Percentiles rank a stretch among this genome's conserved stretches.
Evolutionary conservation across 1,284 basidiomycete species (phyloP).

Genomic region (Tylopilus sp.): DNA sequence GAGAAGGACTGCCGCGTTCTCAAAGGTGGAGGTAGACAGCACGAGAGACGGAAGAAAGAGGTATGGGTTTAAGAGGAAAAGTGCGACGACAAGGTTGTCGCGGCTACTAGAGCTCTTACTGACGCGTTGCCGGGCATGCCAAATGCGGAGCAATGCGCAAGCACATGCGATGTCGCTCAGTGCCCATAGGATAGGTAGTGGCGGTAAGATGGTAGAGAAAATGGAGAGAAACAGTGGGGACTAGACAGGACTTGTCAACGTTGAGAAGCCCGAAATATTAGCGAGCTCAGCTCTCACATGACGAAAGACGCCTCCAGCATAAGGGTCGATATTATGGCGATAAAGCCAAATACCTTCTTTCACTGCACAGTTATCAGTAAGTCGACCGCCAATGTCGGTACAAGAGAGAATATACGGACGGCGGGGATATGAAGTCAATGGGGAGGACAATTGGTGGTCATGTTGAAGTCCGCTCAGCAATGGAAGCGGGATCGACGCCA

Average conservation of each 20-base stretch:
- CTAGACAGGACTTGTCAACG: conserved; percentile 52
- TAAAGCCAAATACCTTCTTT: conserved; percentile 91
- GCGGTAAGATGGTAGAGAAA: conserved; percentile 76
- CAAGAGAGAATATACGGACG: conserved; percentile 48
- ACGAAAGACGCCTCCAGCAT: conserved; percentile 84
- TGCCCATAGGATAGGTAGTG: conserved; percentile 82
- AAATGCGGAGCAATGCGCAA: conserved; percentile 74
- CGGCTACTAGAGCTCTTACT: conserved; percentile 50
- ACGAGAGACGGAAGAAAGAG: conserved; percentile 83
- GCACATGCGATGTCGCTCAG: conserved; percentile 74
- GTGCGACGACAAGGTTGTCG: conserved; percentile 68
- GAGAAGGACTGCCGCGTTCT: conserved; percentile 70
- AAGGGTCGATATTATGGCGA: conserved; percentile 81
- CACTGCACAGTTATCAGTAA: no score
- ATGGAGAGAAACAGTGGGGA: conserved; percentile 85
- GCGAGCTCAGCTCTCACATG: conserved; percentile 70
- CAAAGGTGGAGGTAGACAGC: conserved; percentile 83
- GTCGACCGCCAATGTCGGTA: no score
- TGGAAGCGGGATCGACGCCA: no score
- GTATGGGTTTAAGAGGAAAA: conserved; percentile 92
- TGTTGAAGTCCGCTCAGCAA: conserved; percentile 55
- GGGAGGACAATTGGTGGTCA: conserved; percentile 84
- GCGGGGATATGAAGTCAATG: conserved; percentile 79
- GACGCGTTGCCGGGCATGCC: conserved; percentile 68
- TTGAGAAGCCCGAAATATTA: background rate